phyloP scores from a whole-genome alignment of 192 early-diverging fungal species.

The Chytriomyces confervae region DNA sequence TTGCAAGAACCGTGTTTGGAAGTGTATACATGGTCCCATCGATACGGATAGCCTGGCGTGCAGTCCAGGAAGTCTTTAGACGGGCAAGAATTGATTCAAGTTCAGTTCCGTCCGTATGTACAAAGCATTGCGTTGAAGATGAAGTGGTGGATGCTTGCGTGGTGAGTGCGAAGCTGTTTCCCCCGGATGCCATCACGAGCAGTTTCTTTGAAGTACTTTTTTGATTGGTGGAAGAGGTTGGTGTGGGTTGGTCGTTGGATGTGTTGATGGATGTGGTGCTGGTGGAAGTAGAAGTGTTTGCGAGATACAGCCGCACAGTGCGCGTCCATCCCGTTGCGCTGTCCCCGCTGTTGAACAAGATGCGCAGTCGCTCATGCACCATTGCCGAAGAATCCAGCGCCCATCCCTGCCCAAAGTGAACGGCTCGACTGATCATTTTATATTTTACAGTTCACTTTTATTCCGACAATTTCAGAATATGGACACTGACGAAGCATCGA shows the following conservation, averaged over 20 bases:
- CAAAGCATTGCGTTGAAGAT: background rate
- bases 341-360: background rate
- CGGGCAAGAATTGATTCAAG: slow-evolving; percentile 24
- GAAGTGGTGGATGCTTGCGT: background rate
- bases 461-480: background rate
- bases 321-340: background rate
- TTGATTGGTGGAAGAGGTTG: no score
- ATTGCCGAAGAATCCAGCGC: slow-evolving; percentile 12
- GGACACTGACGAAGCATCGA: background rate
- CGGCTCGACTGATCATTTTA: slow-evolving; percentile 5
- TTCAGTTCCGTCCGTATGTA: slow-evolving; percentile 4
- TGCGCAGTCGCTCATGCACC: slow-evolving; percentile 16
- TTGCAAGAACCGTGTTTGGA: background rate
- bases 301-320: slow-evolving; percentile 5
- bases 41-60: slow-evolving; percentile 20
- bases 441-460: background rate
- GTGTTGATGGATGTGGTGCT: background rate
- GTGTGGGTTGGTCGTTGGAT: background rate
- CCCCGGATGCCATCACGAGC: background rate
- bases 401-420: slow-evolving; percentile 9
- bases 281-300: background rate
- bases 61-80: slow-evolving; percentile 18
- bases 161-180: slow-evolving; percentile 1
- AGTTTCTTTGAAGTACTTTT: background rate
- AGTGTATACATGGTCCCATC: slow-evolving; percentile 8